Evolutionary conservation across 495 filamentous ascomycete genomes (phyloP).

Genomic region (Hypoxylon crocopeplum): DNA sequence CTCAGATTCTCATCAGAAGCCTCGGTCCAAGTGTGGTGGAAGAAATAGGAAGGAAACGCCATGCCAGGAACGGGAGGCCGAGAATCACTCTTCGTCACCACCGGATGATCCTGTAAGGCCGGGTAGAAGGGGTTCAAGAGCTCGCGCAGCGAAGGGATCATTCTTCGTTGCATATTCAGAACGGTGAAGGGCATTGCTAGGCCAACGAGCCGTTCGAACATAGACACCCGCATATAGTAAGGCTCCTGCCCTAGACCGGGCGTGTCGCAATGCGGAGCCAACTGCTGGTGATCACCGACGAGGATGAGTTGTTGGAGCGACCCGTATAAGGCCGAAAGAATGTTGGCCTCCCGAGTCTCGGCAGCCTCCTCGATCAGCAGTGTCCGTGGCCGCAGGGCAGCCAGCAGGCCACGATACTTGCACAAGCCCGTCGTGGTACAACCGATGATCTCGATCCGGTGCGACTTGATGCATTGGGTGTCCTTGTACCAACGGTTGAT

Average conservation of each 20-base stretch:
- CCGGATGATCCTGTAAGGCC: slow-evolving; percentile 70
- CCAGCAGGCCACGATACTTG: slow-evolving; percentile 80
- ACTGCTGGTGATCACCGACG: slow-evolving; percentile 64
- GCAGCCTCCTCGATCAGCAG: slow-evolving; percentile 66
- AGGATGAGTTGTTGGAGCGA: slow-evolving; percentile 61
- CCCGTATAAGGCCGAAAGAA: slow-evolving; percentile 60
- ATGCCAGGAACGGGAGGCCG: slow-evolving; percentile 78
- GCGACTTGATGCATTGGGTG: slow-evolving; percentile 33
- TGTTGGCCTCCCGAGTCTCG: slow-evolving; percentile 63
- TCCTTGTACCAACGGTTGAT: slow-evolving; percentile 42
- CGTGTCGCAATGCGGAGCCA: slow-evolving; percentile 56
- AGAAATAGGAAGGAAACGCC: slow-evolving; percentile 72
- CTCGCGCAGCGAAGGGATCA: slow-evolving; percentile 70
- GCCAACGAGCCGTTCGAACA: slow-evolving; percentile 69
- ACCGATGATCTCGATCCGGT: slow-evolving; percentile 52
- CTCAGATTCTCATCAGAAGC: slow-evolving; percentile 68
- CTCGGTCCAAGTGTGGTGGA: slow-evolving; percentile 75
- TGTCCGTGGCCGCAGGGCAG: slow-evolving; percentile 68
- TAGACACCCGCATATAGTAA: slow-evolving; percentile 55
- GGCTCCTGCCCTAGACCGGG: slow-evolving; percentile 79
- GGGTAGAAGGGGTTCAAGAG: slow-evolving; percentile 71
- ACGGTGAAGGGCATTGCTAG: slow-evolving; percentile 69
- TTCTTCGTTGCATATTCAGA: slow-evolving; percentile 73
- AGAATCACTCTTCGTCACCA: slow-evolving; percentile 56
- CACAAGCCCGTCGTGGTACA: slow-evolving; percentile 75